Percentiles rank a stretch among this genome's conserved stretches.
phyloP scores from a whole-genome alignment of 108 stramenopile genomes.

The Seminavis robusta region DNA sequence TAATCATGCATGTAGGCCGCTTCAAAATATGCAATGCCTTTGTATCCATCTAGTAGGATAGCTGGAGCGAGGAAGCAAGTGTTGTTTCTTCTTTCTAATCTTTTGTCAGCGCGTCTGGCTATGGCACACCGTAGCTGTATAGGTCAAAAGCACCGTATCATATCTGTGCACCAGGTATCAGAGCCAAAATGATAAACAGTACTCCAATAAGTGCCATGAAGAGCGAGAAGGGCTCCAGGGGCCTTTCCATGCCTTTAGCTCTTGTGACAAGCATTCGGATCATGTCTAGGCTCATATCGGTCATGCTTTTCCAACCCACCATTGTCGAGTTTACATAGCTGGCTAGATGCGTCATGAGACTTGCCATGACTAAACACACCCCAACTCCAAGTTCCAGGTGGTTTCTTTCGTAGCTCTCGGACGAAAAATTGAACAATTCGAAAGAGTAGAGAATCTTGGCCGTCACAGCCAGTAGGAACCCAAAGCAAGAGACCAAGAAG shows the following conservation, averaged over 20 bases:
- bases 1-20: too few relatives aligned
- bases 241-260: not conserved
- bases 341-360: not conserved
- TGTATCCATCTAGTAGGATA: too few relatives aligned
- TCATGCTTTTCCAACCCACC: conserved; percentile 3
- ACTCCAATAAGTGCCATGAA: too few relatives aligned
- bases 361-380: not conserved
- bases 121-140: too few relatives aligned
- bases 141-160: too few relatives aligned
- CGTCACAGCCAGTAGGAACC: conserved; percentile 1
- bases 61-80: too few relatives aligned
- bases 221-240: too few relatives aligned
- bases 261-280: not conserved
- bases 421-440: not conserved
- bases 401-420: not conserved
- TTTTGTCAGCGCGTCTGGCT: too few relatives aligned
- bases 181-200: too few relatives aligned
- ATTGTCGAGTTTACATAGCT: not conserved
- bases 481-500: not conserved
- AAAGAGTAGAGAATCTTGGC: conserved; percentile 1
- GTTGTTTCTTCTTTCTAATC: too few relatives aligned
- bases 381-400: not conserved
- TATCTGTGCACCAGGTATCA: too few relatives aligned
- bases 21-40: too few relatives aligned
- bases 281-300: not conserved